Base-by-base conservation (phyloP, 306 rosid species). In the Quercus cerris region DNA sequence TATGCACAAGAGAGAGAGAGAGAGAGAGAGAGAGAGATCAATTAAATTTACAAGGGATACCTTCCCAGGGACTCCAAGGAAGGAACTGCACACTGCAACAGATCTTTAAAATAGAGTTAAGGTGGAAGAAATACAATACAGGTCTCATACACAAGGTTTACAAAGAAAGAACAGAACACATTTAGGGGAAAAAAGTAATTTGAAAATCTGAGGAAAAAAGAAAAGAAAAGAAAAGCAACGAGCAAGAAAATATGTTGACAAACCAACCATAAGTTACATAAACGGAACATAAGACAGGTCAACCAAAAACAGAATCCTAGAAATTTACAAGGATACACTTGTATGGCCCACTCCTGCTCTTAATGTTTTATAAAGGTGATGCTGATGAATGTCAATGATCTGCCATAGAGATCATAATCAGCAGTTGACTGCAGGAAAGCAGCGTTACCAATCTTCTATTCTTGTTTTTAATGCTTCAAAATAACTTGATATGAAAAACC, bases 51-150 rank as follows among this genome's bases (percentile, higher is more conserved):
- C 35, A 31, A 31, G 35, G 5, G 71, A 77, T 84, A 94, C 97
- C 97, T 94, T 94, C 98, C 93, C 97, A 94, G 56, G 97, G 89
- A 88, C 86, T 88, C 97, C 98, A 94, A 79, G 98, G 94, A 92
- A 94, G 98, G 82, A 94, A 94, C 75, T 94, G 93, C 52, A 86
- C 94, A 4, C 92, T 87, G 86, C 93, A 88, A 77, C 98, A 94
- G 5, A 94, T 92, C 98, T 94, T 76, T 56, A 75, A 41, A 76
- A 19, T 31, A 76, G 28, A 67, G 93, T 92, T 78, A 91, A 90
- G 94, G 85, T 78, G 77, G 80, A 28, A 78, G 54, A 81, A 27
- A 56, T 18, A 20, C 41, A 70, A 51, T 3, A 35, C 64, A 76
- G 64, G 49, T 77, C 69, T 49, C 78, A 76, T 74, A 38, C 55